Base-by-base conservation (phyloP, 768 basidiomycete genomes). In the Tubosaeta sp. region DNA sequence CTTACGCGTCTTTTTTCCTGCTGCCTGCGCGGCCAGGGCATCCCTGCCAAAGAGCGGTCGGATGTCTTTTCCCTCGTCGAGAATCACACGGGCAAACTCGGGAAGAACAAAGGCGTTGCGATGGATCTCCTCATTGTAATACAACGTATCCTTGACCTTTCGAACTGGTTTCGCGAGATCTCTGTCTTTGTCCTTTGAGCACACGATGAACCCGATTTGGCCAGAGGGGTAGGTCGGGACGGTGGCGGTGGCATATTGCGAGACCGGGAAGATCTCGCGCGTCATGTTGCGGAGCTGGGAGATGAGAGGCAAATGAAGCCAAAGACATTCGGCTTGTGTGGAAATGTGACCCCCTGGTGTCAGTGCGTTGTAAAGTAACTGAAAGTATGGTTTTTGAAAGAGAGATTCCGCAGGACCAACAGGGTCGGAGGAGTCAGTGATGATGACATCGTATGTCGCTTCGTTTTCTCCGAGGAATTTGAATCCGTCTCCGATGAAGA, bases 141-240 rank as follows among this genome's bases (percentile, higher is more conserved):
- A 98, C 48, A 76, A 79, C 29, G 88, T 90, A 55, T 73, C 71
- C 38, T 77, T 73, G 32, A 95, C 83, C 42, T 84, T 74, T 51
- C 93, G 82, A 37, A 94, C 59, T 0, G 95, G 87, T 17, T 76
- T 83, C 48, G 76, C 80, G 57, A 99, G 72, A 65, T 88, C 82
- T 48, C 90, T 78, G 26, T 74, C 76, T 14, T 74, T 70, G 27
- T 85, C 85, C 72, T 88, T 94, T 50, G 93, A 85, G 69, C 88
- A 91, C 43, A 97, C 76, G 59, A 95, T 79, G 74, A 95, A 95
- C 22, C 97, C 95, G 63, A 98, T 99, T 66, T 95, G 94, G 34
- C 97, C 97, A n/a, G 90, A 87, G 17, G 97, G 97, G 72, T 99
- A 99, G 14, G 95, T 97, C 1, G 95, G 95, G 59, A 98, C 95